Evolutionary conservation across 371 early-diverging fungal species (phyloP), one percentile per base, ranked within the genome.

Genomic region (Mortierella sp.): DNA sequence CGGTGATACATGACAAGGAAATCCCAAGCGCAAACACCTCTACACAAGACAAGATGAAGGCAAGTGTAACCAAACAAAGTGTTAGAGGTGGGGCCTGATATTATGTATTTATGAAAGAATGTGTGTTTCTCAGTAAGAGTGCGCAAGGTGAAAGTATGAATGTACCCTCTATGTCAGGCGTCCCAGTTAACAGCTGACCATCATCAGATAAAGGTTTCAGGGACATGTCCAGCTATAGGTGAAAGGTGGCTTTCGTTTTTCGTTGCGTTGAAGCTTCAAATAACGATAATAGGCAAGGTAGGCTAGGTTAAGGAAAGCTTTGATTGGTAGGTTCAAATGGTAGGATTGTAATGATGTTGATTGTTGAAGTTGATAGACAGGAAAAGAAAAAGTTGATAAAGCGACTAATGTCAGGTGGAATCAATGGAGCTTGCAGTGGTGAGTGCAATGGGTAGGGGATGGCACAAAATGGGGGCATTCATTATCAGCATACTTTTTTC

Each of bases 1-100:
- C 69, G 4, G 90, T 84, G 67, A 90, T 88, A 52, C 89, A 89
- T 45, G 74, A 58, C 48, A 89, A 67, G 19, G 82, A 81, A 38
- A 81, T 69, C 60, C 76, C 69, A n/a, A 81, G 61, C 36, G 82
- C 72, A 11, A 67, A 13, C 19, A 76, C 61, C 63, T 81, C 82
- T 72, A 53, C 4, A 64, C 4, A 21, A 19, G 22, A 24, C 7
- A 55, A 28, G 55, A 19, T 4, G 28, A 55, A 16, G 50, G 55
- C 21, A 53, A 28, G 3, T 55, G 22, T 50, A 50, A 36, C 33
- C 28, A 28, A 52, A 36, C n/a, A 36, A 24, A 9, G 21, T 28
- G 63, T 28, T 62, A n/a, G 19, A 48, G n/a, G n/a, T 1, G 16
- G 48, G 16, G 6, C 19, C 5, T 48, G 48, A 16, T 48, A 16